phyloP scores from a whole-genome alignment of 805 yeast genomes.

The Schwanniomyces occidentalis region DNA sequence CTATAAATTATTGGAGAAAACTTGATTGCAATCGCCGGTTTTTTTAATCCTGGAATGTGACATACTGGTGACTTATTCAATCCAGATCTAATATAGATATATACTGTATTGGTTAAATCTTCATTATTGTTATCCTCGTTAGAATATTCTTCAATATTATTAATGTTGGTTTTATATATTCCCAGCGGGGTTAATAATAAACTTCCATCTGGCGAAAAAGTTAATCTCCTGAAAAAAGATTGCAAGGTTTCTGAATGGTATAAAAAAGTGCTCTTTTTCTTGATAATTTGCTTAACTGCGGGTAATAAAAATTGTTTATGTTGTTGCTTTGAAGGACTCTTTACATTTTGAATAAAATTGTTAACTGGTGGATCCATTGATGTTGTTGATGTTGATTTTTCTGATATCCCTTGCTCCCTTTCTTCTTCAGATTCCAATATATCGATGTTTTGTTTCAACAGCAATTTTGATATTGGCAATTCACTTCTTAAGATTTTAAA shows the following conservation, averaged over 20 bases:
- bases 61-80: constrained; percentile 71
- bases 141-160: background rate
- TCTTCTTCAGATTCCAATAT: background rate
- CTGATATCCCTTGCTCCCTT: background rate
- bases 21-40: constrained; percentile 80
- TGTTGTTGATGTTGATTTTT: background rate
- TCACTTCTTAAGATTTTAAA: constrained; percentile 9
- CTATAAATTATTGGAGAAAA: constrained; percentile 71
- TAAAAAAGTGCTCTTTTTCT: constrained; percentile 22
- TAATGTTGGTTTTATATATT: constrained; percentile 37
- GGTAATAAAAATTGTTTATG: constrained; percentile 3
- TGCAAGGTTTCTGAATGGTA: constrained; percentile 87
- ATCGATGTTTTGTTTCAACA: background rate
- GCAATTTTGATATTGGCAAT: constrained; percentile 6
- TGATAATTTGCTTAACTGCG: constrained; percentile 40
- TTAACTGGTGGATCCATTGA: constrained; percentile 6
- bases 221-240: constrained; percentile 83
- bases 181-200: constrained; percentile 76
- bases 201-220: constrained; percentile 89
- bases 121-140: constrained; percentile 12
- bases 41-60: constrained; percentile 73
- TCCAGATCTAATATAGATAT: constrained; percentile 72
- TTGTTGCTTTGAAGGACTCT: constrained; percentile 1
- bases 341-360: constrained; percentile 2
- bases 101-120: constrained; percentile 69